These are phyloP conservation scores for Aspergillus conjunctus DNA, from an alignment of 495 filamentous ascomycete genomes.

Conservation along the genomic window DNA sequence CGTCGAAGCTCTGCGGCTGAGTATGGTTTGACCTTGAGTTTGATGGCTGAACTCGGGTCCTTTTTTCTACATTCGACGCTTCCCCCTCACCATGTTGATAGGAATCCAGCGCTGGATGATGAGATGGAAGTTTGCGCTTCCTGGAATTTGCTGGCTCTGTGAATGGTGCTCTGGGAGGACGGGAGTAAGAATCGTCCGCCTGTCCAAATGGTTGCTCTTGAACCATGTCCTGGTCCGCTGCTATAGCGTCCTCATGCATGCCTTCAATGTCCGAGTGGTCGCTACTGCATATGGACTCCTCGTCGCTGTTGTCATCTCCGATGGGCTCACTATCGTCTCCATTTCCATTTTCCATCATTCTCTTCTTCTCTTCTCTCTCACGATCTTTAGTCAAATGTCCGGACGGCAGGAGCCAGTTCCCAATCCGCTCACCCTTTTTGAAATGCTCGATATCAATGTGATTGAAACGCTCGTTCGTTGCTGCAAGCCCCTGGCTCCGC, in stretches of 20 bases:
- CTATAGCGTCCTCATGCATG: conserved; percentile 14
- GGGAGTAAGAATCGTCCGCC: neutral
- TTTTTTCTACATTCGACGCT: conserved; percentile 15
- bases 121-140: conserved; percentile 33
- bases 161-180: neutral
- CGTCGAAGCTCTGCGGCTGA: neutral
- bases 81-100: neutral
- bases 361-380: conserved; percentile 7
- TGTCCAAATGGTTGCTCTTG: neutral
- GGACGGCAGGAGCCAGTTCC: conserved; percentile 45
- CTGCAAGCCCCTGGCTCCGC: conserved; percentile 54
- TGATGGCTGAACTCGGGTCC: conserved; percentile 9
- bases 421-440: conserved; percentile 51
- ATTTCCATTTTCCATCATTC: neutral
- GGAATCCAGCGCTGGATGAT: neutral
- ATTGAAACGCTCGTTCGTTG: conserved; percentile 77
- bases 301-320: conserved; percentile 20
- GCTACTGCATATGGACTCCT: conserved; percentile 15
- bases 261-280: conserved; percentile 14
- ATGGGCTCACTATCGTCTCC: conserved; percentile 10
- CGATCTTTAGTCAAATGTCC: conserved; percentile 20
- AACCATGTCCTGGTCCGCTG: neutral
- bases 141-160: conserved; percentile 15
- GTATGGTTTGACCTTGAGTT: neutral
- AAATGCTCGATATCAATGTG: conserved; percentile 83